Base-by-base conservation (phyloP, 768 basidiomycete species). In the Termitomyces heimii region DNA sequence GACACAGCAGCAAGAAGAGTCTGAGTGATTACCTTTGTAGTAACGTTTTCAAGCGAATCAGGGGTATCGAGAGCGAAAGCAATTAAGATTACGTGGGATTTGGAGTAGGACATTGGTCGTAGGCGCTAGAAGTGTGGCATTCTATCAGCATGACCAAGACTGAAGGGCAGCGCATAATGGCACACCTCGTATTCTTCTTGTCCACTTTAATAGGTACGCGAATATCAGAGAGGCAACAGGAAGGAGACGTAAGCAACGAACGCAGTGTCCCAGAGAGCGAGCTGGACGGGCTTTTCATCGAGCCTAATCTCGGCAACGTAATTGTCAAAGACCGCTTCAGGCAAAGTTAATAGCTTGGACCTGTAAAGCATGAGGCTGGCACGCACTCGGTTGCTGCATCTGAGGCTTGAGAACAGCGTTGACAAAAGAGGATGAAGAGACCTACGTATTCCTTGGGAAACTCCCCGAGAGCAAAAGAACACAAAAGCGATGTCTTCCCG, bases 251-350 rank as follows among this genome's bases (percentile, higher is more conserved):
- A 54, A 49, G 52, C 31, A 57, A 86, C 92, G 73, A 71, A 97
- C 95, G 97, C 97, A 54, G 97, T 98, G 81, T 99, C 97, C 97
- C 97, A 98, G 44, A 98, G 75, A 42, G 97, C 96, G 57, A 98
- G 74, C 71, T 98, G 95, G 18, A 99, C 93, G 37, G 95, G 92
- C 73, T 98, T 98, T 63, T 94, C 94, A 72, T 99, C 97, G 53
- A 99, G 78, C 64, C 93, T 81, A 67, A 99, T 98, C 78, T 99
- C 97, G 47, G 97, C 96, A 62, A 98, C 96, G 74, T 96, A 98
- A 69, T 98, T 99, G 73, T 98, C 95, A 67, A 98, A 98, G 51
- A 98, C 89, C 63, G 94, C 94, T 95, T 71, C 39, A 59, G 34
- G n/a, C 50, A 53, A 59, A 32, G 49, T 66, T 34, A 62, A 62